Percentiles rank a stretch among this genome's conserved stretches.
These are phyloP conservation scores for Ophiostoma populinum DNA, from an alignment of 2,329 filamentous ascomycete genomes.

Conservation along the genomic window DNA sequence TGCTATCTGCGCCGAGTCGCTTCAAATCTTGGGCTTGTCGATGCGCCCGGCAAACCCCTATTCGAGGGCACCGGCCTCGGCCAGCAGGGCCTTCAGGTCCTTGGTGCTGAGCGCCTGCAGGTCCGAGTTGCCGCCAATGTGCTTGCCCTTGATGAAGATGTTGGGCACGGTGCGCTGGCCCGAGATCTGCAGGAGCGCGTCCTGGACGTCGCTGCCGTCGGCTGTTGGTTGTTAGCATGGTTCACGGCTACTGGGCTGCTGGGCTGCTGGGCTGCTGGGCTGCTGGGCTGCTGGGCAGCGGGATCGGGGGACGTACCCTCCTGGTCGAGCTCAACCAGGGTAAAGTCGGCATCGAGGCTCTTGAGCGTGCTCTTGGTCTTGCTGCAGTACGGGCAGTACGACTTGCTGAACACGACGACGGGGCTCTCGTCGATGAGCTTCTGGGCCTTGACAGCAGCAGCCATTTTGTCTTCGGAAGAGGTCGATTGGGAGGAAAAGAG, in stretches of 20 bases:
- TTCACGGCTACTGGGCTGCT: too few species aligned
- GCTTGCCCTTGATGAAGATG: slow-evolving; percentile 78
- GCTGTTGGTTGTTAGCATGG: slow-evolving; percentile 30
- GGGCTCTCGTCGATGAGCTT: slow-evolving; percentile 75
- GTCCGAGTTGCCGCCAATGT: slow-evolving; percentile 94
- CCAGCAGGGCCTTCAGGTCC: slow-evolving; percentile 36
- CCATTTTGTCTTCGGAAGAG: slow-evolving; percentile 48
- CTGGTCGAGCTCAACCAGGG: slow-evolving; percentile 61
- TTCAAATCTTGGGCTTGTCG: neutral
- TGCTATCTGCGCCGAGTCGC: too few species aligned
- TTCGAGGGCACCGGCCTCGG: slow-evolving; percentile 22
- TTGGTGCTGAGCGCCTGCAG: slow-evolving; percentile 44
- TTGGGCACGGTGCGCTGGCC: slow-evolving; percentile 85
- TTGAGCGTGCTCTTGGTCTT: slow-evolving; percentile 60
- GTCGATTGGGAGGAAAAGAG: slow-evolving; percentile 42
- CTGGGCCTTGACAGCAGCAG: slow-evolving; percentile 73
- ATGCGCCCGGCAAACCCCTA: neutral
- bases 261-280: too few species aligned
- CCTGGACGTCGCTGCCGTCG: slow-evolving; percentile 70
- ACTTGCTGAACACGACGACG: slow-evolving; percentile 93
- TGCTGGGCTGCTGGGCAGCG: too few species aligned
- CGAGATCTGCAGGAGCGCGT: slow-evolving; percentile 63
- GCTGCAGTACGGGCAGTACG: slow-evolving; percentile 86
- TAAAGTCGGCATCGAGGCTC: slow-evolving; percentile 52
- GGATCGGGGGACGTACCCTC: slow-evolving; percentile 62